Base-by-base conservation (phyloP, 495 filamentous ascomycete species). In the Sordaria brevicollis region DNA sequence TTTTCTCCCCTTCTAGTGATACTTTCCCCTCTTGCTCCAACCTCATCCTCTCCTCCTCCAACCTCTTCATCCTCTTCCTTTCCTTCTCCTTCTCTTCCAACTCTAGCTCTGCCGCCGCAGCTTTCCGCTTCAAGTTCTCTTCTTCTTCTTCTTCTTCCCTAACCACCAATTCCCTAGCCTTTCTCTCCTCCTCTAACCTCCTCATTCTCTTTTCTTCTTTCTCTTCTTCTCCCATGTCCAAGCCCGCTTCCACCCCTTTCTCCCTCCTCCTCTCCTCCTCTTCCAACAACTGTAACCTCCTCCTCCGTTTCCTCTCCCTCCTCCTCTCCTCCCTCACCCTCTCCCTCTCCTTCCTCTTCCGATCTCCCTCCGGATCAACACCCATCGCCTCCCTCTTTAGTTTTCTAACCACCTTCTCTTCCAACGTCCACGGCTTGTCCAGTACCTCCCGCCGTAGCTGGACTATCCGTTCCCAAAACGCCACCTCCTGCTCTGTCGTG, bases 401-500 rank as follows among this genome's bases (percentile, higher is more conserved):
- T 70, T 75, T 76, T 69, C 82, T 81, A 9, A 90, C 75, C 71
- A 92, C 84, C 67, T 79, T 82, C 5, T 77, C 79, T 5, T 78
- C 79, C 29, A 96, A 67, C 11, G 83, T 72, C 93, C 93, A 97
- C 7, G 92, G 91, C 68, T 79, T 80, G 10, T 80, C 80, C 34
- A 98, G 83, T 7, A 93, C 83, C 9, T 91, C 84, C 15, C 77
- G 80, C 31, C 87, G 83, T 73, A 92, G 94, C 68, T 82, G 79
- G 7, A 81, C 75, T 13, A 87, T 85, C 78, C 92, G 88, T 31
- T 86, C 84, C 88, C 93, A 90, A n/a, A 92, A 93, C 15, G 78
- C 75, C 34, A 92, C 89, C 76, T 99, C 95, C 31, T 89, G 86
- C 71, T 89, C 89, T n/a, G 90, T 93, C 38, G 89, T 86, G 0